phyloP scores from a whole-genome alignment of 352 stramenopile species.

The Globisporangium middletonii region DNA sequence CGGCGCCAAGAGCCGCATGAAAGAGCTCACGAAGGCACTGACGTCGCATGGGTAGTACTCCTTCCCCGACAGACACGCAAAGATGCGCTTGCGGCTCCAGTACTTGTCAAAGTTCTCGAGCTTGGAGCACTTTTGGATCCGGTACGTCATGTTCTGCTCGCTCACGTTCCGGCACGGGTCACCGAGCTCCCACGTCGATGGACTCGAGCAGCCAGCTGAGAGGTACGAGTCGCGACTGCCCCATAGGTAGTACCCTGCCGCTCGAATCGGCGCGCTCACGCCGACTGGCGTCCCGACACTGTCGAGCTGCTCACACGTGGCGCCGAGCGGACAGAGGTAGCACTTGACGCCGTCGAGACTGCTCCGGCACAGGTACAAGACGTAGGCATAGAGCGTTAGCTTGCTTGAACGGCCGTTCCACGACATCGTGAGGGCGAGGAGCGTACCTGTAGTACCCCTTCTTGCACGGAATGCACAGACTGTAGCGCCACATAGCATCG shows the following conservation, averaged over 20 bases:
- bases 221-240: slow-evolving; percentile 34
- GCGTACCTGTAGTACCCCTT: slow-evolving; percentile 62
- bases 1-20: too few species aligned
- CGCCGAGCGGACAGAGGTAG: slow-evolving; percentile 52
- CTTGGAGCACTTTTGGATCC: slow-evolving; percentile 39
- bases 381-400: background rate
- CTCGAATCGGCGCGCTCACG: slow-evolving; percentile 31
- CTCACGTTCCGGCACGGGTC: slow-evolving; percentile 47
- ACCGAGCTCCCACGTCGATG: slow-evolving; percentile 26
- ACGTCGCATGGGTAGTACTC: slow-evolving; percentile 67
- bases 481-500: slow-evolving; percentile 10
- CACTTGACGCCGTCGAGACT: slow-evolving; percentile 63
- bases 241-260: slow-evolving; percentile 42
- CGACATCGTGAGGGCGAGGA: background rate
- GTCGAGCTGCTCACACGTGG: slow-evolving; percentile 36
- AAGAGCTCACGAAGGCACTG: slow-evolving; percentile 5
- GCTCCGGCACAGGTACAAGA: background rate
- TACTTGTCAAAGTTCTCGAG: slow-evolving; percentile 31
- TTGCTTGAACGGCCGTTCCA: background rate
- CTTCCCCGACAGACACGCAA: slow-evolving; percentile 44
- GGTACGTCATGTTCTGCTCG: slow-evolving; percentile 21
- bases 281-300: slow-evolving; percentile 23
- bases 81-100: slow-evolving; percentile 56
- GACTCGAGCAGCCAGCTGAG: slow-evolving; percentile 27
- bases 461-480: slow-evolving; percentile 43